Evolutionary conservation across 495 filamentous ascomycete species (phyloP).

Genomic region (Aspergillus haitiensis): DNA sequence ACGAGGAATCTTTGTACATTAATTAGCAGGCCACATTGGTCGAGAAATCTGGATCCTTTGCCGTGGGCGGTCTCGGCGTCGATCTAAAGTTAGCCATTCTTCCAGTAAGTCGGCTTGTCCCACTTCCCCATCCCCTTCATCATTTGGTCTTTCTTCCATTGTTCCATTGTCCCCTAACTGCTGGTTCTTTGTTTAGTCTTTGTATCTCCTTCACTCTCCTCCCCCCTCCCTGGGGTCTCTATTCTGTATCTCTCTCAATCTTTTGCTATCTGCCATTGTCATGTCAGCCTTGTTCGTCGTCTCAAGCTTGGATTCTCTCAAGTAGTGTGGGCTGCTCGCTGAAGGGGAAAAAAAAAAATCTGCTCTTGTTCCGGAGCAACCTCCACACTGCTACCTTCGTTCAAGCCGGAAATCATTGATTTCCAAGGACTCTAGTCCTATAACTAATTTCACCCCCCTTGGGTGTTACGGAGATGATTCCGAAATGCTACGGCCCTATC

Average conservation of each 20-base stretch:
- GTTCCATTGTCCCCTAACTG: conserved; percentile 7
- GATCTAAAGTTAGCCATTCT: conserved; percentile 2
- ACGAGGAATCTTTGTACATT: too few species aligned
- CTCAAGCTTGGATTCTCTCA: conserved; percentile 10
- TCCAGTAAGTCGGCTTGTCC: conserved; percentile 5
- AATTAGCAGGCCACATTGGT: neutral
- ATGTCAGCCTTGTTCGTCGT: conserved; percentile 9
- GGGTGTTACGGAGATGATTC: conserved; percentile 52
- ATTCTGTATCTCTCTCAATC: neutral
- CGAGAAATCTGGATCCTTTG: conserved; percentile 7
- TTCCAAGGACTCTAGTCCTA: conserved; percentile 3
- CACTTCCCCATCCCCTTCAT: conserved; percentile 11
- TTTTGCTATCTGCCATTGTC: conserved; percentile 3
- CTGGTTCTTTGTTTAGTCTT: conserved; percentile 7
- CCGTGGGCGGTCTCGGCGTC: neutral
- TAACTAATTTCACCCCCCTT: conserved; percentile 1
- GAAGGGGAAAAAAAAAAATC: conserved; percentile 12
- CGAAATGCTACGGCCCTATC: conserved; percentile 73
- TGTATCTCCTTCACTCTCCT: neutral
- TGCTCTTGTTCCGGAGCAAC: conserved; percentile 1
- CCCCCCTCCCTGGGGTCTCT: neutral
- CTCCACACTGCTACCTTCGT: neutral
- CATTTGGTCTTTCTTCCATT: conserved; percentile 9
- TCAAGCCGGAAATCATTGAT: conserved; percentile 9
- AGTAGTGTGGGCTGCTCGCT: conserved; percentile 8